These are phyloP conservation scores for Cordyceps cateniannulata DNA, from an alignment of 2,329 filamentous ascomycete genomes.

Conservation along the genomic window DNA sequence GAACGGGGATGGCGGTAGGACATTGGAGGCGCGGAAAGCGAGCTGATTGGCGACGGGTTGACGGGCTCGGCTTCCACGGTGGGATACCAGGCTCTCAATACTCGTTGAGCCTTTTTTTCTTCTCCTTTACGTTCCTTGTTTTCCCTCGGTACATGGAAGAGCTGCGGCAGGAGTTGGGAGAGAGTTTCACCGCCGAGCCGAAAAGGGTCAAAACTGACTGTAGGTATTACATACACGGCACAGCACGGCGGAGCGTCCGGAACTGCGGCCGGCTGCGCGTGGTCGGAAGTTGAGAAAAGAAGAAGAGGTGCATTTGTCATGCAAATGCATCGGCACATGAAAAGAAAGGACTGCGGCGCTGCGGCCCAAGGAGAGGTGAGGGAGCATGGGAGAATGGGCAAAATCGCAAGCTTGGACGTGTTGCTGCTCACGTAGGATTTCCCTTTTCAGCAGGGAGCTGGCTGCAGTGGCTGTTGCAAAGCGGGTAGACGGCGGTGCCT, in stretches of 20 bases:
- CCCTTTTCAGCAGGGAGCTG: too few relatives aligned
- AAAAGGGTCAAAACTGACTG: too few relatives aligned
- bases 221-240: not conserved
- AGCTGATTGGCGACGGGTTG: not conserved
- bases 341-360: not conserved
- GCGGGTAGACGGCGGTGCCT: too few relatives aligned
- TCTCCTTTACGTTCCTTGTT: not conserved
- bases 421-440: not conserved
- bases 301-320: not conserved
- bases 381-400: not conserved
- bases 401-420: not conserved
- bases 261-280: not conserved
- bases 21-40: not conserved
- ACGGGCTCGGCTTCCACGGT: too few relatives aligned
- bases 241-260: not conserved
- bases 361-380: not conserved
- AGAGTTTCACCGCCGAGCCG: not conserved
- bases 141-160: not conserved
- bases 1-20: not conserved
- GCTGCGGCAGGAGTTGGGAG: not conserved
- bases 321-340: not conserved
- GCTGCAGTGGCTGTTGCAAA: too few relatives aligned
- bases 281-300: not conserved
- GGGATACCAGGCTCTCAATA: not conserved
- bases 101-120: not conserved